Percentiles rank a stretch among this genome's conserved stretches.
phyloP scores from a whole-genome alignment of 768 basidiomycete species.

The Phlegmacium glaucopus region DNA sequence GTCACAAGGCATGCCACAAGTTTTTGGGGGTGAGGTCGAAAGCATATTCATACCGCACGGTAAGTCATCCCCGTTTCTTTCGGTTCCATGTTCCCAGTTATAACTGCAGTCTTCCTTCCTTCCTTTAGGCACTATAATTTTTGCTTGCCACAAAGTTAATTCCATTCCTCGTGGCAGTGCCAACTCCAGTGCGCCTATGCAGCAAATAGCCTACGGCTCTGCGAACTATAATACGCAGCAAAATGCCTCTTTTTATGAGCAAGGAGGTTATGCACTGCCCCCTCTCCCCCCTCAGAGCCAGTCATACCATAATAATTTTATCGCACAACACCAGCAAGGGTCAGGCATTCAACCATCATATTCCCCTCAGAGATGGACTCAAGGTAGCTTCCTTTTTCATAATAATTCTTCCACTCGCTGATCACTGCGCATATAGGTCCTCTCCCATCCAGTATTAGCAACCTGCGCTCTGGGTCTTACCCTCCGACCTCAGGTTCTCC shows the following conservation, averaged over 20 bases:
- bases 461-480: constrained; percentile 28
- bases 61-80: constrained; percentile 34
- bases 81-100: constrained; percentile 21
- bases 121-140: constrained; percentile 59
- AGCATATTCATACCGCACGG: constrained; percentile 92
- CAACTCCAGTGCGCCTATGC: constrained; percentile 39
- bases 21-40: constrained; percentile 63
- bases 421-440: constrained; percentile 13
- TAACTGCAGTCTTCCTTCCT: constrained; percentile 26
- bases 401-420: not conserved
- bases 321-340: constrained; percentile 27
- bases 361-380: constrained; percentile 41
- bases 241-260: constrained; percentile 39
- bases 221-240: constrained; percentile 31
- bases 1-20: constrained; percentile 57
- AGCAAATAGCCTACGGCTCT: constrained; percentile 41
- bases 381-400: constrained; percentile 17
- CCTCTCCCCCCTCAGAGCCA: constrained; percentile 33
- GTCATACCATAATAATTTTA: constrained; percentile 30
- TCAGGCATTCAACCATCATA: constrained; percentile 30
- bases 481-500: constrained; percentile 19
- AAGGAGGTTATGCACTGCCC: constrained; percentile 36
- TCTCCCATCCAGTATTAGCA: constrained; percentile 22
- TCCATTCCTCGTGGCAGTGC: constrained; percentile 36
- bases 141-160: constrained; percentile 69